phyloP scores from a whole-genome alignment of 805 yeast species.

The Kluyveromyces lactis region DNA sequence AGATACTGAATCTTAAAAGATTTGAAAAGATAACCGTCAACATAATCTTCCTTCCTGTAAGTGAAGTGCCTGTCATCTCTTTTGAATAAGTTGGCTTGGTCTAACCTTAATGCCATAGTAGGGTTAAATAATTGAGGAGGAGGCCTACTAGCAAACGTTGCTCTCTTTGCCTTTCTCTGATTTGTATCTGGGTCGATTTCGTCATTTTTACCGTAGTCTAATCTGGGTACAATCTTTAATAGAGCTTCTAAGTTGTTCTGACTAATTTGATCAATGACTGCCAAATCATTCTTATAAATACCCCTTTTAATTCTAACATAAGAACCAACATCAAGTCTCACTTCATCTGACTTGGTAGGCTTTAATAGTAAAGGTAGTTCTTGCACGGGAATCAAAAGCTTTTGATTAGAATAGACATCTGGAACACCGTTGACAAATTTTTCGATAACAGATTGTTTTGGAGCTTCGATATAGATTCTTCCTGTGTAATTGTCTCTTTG shows the following conservation, averaged over 20 bases:
- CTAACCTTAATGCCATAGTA: conserved; percentile 80
- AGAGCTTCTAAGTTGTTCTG: conserved; percentile 96
- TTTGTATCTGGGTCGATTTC: conserved; percentile 44
- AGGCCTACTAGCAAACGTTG: conserved; percentile 62
- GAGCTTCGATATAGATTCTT: conserved; percentile 89
- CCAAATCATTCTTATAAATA: conserved; percentile 85
- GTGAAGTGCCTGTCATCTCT: conserved; percentile 58
- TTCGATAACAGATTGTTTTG: conserved; percentile 85
- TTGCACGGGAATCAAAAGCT: conserved; percentile 85
- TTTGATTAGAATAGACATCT: conserved; percentile 66
- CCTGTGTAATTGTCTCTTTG: conserved; percentile 92
- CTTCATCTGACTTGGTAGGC: conserved; percentile 81
- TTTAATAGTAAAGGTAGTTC: conserved; percentile 90
- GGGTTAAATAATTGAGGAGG: conserved; percentile 82
- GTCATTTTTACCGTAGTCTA: conserved; percentile 73
- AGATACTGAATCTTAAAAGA: conserved; percentile 78
- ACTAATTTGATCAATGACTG: conserved; percentile 83
- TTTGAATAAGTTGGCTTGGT: conserved; percentile 61
- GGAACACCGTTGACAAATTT: conserved; percentile 85
- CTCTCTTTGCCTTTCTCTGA: conserved; percentile 42
- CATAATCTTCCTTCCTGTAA: conserved; percentile 82
- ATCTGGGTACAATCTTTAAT: conserved; percentile 83
- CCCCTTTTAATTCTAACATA: conserved; percentile 90
- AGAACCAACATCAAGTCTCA: conserved; percentile 82
- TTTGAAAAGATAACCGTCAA: conserved; percentile 79